Percentiles rank a stretch among this genome's conserved stretches.
These are phyloP conservation scores for Schwanniomyces vanrijiae DNA, from an alignment of 805 yeast genomes.

Conservation along the genomic window DNA sequence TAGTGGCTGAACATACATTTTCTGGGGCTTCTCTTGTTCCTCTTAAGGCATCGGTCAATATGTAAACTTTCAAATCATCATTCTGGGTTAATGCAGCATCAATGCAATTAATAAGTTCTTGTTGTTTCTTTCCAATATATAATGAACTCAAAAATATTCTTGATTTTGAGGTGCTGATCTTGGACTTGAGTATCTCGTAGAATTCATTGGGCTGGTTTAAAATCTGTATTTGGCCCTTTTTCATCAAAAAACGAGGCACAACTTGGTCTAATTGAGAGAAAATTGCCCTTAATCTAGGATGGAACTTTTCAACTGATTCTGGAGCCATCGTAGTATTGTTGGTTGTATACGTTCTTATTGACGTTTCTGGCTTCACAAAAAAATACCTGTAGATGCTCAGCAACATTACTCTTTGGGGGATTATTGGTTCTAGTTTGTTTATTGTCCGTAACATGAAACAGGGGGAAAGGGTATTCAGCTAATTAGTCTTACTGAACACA, in stretches of 20 bases:
- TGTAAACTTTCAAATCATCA: constrained; percentile 62
- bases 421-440: not conserved
- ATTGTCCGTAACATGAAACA: constrained; percentile 3
- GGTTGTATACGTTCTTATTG: constrained; percentile 21
- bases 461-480: not conserved
- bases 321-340: constrained; percentile 23
- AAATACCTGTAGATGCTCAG: constrained; percentile 26
- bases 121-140: constrained; percentile 81
- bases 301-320: constrained; percentile 26
- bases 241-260: constrained; percentile 67
- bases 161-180: constrained; percentile 59
- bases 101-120: constrained; percentile 68
- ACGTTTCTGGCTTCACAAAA: constrained; percentile 10
- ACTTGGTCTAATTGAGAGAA: constrained; percentile 57
- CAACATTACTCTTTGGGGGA: constrained; percentile 15
- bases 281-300: constrained; percentile 44
- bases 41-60: constrained; percentile 82
- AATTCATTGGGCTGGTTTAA: constrained; percentile 70
- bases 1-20: constrained; percentile 65
- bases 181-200: constrained; percentile 60
- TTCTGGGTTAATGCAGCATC: constrained; percentile 59
- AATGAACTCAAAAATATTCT: constrained; percentile 82
- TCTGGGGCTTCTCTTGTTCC: constrained; percentile 92
- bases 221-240: constrained; percentile 57
- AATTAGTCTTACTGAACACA: not conserved